phyloP scores from a whole-genome alignment of 208 protist genomes.

The Porcisia deanei region DNA sequence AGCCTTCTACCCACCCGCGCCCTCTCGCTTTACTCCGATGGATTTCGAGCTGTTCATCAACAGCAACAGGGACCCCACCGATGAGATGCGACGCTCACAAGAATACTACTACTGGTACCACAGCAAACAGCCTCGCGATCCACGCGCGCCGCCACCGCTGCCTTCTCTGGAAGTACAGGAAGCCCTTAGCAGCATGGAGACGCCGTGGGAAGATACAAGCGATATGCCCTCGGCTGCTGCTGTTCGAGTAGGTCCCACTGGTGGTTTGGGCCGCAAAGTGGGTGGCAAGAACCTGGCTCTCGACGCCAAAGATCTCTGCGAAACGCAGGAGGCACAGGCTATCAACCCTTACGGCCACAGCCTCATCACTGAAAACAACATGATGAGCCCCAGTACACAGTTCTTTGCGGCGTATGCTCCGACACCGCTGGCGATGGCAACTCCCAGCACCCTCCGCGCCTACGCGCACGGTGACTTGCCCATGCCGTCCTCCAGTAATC shows the following conservation, averaged over 20 bases:
- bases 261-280: slow-evolving; percentile 19
- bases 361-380: slow-evolving; percentile 51
- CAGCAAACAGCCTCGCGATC: slow-evolving; percentile 68
- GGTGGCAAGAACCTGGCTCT: slow-evolving; percentile 53
- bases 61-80: slow-evolving; percentile 68
- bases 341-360: slow-evolving; percentile 82
- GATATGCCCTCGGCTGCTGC: slow-evolving; percentile 10
- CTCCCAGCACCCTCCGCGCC: slow-evolving; percentile 75
- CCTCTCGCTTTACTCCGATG: slow-evolving; percentile 72
- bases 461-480: slow-evolving; percentile 75
- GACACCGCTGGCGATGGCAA: slow-evolving; percentile 74
- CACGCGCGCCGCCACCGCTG: slow-evolving; percentile 67
- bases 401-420: slow-evolving; percentile 88
- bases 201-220: slow-evolving; percentile 58
- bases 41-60: slow-evolving; percentile 87
- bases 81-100: slow-evolving; percentile 81
- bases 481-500: slow-evolving; percentile 30
- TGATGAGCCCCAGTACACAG: slow-evolving; percentile 83
- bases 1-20: slow-evolving; percentile 26
- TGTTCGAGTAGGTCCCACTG: slow-evolving; percentile 2
- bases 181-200: slow-evolving; percentile 56
- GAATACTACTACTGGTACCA: slow-evolving; percentile 90
- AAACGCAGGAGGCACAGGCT: slow-evolving; percentile 66
- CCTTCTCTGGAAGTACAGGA: slow-evolving; percentile 68
- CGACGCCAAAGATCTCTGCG: slow-evolving; percentile 68